phyloP scores from a whole-genome alignment of 192 early-diverging fungal genomes.

The Linnemannia hyalina region DNA sequence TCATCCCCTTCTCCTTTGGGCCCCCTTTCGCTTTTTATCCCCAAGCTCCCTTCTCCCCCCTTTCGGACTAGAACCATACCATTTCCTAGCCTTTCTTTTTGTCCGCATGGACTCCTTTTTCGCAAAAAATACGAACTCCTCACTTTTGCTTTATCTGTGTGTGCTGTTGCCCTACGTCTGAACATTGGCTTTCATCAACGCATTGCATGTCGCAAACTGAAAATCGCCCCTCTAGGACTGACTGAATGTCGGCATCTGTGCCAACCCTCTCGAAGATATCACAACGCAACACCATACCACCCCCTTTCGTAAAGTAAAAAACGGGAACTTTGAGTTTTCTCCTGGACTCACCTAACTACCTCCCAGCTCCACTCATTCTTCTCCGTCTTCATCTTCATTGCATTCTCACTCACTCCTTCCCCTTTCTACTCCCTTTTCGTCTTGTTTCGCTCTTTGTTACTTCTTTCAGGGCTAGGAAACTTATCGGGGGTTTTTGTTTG shows the following conservation, averaged over 20 bases:
- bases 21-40: background rate
- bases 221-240: too few species aligned
- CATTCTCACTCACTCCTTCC: too few species aligned
- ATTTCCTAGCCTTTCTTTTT: background rate
- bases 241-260: too few species aligned
- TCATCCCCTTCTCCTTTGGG: background rate
- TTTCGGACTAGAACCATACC: background rate
- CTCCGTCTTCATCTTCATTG: background rate
- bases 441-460: background rate
- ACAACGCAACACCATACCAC: background rate
- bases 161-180: too few species aligned
- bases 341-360: background rate
- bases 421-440: background rate
- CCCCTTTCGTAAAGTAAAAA: background rate
- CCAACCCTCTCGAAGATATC: background rate
- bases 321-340: background rate
- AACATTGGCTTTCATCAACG: too few species aligned
- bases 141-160: background rate
- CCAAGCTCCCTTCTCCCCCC: background rate
- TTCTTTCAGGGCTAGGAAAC: background rate
- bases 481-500: background rate
- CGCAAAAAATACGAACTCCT: background rate
- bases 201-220: too few species aligned
- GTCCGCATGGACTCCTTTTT: background rate
- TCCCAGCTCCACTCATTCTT: background rate